Evolutionary conservation across 2,329 filamentous ascomycete genomes (phyloP), one percentile per base, ranked within the genome.

Genomic region (Alternaria atra): DNA sequence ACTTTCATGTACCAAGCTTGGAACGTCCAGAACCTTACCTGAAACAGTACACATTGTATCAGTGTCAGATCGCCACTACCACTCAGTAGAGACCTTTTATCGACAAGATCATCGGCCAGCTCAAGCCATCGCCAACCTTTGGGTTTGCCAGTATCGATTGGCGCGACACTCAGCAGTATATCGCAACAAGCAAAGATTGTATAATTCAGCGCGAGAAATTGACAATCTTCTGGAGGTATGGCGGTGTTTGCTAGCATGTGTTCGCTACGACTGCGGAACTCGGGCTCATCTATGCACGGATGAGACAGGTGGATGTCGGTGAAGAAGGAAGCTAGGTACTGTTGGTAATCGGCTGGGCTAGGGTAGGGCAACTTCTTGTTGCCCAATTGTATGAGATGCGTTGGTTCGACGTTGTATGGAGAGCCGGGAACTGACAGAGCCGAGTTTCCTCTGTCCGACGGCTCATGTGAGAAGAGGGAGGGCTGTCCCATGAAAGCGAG

Each of bases 41-140:
- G 70, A 17, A 71, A 69, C 3, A 74, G 55, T 9, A 76, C 39
- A 32, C 67, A 71, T 17, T 76, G 74, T n/a, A 76, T 64, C 23
- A 77, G 46, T 30, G 48, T 60, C 6, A 76, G 20, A 40, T 73
- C 69, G 7, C 64, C 71, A 12, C 58, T 50, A 7, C 72, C 72
- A 20, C 65, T 62, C 7, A 67, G 48, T 9, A 72, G 47, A n/a
- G 58, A 62, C 20, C 68, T 63, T 39, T 70, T 72, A 9, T 72
- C 74, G 9, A 76, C 58, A 1, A 75, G 40, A 10, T 72, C 65
- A 34, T 77, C 72, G 6, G 73, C 74, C 7, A 70, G 40, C 27
- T 70, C 67, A 40, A 67, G 69, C 75, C 75, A 77, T 9, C 67
- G 65, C 73, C 73, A 76, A 1, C 75, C 75, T 9, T 63, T 52